Evolutionary conservation across 2,329 filamentous ascomycete genomes (phyloP).

Genomic region (Alternaria alternata): DNA sequence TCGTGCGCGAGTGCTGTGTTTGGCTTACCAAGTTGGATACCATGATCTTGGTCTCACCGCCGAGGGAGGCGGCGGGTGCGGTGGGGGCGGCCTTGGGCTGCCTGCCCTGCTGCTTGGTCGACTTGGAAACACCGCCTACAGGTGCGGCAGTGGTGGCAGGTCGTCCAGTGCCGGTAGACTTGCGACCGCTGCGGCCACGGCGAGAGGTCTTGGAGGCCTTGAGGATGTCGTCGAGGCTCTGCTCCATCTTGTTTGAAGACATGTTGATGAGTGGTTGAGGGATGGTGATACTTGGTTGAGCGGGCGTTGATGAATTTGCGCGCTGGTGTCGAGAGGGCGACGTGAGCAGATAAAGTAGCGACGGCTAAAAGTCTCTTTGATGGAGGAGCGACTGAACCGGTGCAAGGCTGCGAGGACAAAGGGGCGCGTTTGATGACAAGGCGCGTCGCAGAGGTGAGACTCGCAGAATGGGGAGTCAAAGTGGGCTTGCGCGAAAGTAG

Average conservation of each 20-base stretch:
- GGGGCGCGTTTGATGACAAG: constrained; percentile 28
- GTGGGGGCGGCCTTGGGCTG: constrained; percentile 68
- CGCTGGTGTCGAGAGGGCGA: constrained; percentile 21
- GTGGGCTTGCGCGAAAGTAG: constrained; percentile 26
- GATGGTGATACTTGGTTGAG: constrained; percentile 22
- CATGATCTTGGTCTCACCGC: constrained; percentile 92
- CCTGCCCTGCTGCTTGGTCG: constrained; percentile 64
- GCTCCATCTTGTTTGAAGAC: constrained; percentile 80
- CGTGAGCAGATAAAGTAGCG: constrained; percentile 16
- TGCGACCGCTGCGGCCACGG: constrained; percentile 58
- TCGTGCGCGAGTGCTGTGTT: constrained; percentile 3
- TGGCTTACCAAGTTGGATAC: constrained; percentile 94
- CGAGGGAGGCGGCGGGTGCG: constrained; percentile 66
- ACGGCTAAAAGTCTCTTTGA: constrained; percentile 15
- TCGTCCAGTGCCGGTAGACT: constrained; percentile 49
- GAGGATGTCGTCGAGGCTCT: constrained; percentile 97
- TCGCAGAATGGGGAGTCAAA: constrained; percentile 14
- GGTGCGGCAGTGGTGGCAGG: constrained; percentile 70
- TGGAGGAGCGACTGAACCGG: constrained; percentile 18
- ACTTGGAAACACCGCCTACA: constrained; percentile 87
- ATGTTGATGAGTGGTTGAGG: constrained; percentile 34
- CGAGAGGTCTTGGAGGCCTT: constrained; percentile 66
- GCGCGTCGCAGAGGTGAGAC: constrained; percentile 29
- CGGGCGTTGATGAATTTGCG: constrained; percentile 20
- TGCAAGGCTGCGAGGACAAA: constrained; percentile 17